A percentile compares a stretch with the other conserved stretches of the same genome.
Conservation (phyloP, 75 land plant genomes). For the Gnetum montanum region DNA sequence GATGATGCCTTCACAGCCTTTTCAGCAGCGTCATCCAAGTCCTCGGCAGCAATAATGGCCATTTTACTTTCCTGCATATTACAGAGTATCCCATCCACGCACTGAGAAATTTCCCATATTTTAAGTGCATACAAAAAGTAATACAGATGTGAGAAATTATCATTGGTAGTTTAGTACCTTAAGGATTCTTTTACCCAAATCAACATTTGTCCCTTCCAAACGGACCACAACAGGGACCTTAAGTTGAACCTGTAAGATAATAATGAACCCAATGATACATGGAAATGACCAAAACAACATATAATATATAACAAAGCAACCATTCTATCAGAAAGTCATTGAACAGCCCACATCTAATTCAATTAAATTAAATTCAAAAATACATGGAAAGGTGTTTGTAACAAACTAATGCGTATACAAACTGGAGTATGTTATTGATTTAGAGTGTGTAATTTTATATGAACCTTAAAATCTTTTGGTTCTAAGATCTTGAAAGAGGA, state of each 20-base stretch:
- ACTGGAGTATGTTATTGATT: too few relatives aligned
- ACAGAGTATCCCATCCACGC: background rate
- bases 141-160: background rate
- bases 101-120: too few relatives aligned
- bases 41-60: conserved; percentile 88
- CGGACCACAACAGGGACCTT: conserved; percentile 97
- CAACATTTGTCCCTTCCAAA: conserved; percentile 97
- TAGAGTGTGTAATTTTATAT: too few relatives aligned
- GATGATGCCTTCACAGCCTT: conserved; percentile 71
- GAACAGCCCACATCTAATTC: too few relatives aligned
- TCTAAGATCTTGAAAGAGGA: too few relatives aligned
- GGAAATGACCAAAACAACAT: background rate
- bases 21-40: conserved; percentile 93
- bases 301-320: background rate
- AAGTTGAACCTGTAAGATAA: conserved; percentile 48
- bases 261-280: too few relatives aligned
- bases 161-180: conserved; percentile 43
- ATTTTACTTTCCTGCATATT: conserved; percentile 85
- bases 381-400: too few relatives aligned
- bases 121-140: too few relatives aligned
- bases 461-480: too few relatives aligned
- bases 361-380: too few relatives aligned
- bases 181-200: conserved; percentile 88
- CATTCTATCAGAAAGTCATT: background rate
- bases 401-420: too few relatives aligned